These are phyloP conservation scores for Boletus subparvulus DNA, from an alignment of 768 basidiomycete species.

Conservation along the genomic window DNA sequence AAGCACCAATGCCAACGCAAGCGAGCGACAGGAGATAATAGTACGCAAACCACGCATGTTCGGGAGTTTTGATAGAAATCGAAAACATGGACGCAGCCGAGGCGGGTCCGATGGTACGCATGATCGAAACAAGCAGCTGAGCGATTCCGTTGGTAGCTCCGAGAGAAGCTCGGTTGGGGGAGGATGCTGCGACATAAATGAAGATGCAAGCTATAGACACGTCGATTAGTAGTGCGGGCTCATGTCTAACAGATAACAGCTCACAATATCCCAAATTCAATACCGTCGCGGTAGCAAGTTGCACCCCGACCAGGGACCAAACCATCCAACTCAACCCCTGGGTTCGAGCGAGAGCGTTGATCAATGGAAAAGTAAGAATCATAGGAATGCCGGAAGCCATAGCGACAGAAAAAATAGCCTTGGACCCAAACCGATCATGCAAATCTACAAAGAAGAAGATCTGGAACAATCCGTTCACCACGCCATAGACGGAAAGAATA, in stretches of 20 bases:
- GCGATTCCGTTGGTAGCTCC: constrained; percentile 71
- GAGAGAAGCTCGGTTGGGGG: constrained; percentile 65
- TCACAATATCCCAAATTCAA: constrained; percentile 58
- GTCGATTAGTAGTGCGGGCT: background rate
- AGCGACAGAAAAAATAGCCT: constrained; percentile 54
- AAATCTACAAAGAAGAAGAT: constrained; percentile 64
- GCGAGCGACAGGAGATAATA: constrained; percentile 25
- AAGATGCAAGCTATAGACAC: constrained; percentile 57
- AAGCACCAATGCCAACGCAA: constrained; percentile 13
- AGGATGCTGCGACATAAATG: constrained; percentile 64
- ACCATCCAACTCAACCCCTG: constrained; percentile 48
- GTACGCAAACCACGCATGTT: constrained; percentile 29
- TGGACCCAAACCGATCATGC: constrained; percentile 63
- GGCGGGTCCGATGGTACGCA: constrained; percentile 53
- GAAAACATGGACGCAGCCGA: constrained; percentile 65
- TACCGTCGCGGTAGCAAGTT: constrained; percentile 47
- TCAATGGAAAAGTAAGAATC: constrained; percentile 60
- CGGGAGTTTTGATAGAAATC: constrained; percentile 50
- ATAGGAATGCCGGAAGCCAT: constrained; percentile 50
- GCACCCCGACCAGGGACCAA: constrained; percentile 51
- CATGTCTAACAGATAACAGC: constrained; percentile 17
- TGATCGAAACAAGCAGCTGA: constrained; percentile 43
- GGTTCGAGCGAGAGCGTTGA: constrained; percentile 52
- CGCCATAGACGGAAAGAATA: constrained; percentile 58
- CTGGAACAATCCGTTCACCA: constrained; percentile 65